Base-by-base conservation (phyloP, 2,329 filamentous ascomycete species). In the Verticillium dahliae region DNA sequence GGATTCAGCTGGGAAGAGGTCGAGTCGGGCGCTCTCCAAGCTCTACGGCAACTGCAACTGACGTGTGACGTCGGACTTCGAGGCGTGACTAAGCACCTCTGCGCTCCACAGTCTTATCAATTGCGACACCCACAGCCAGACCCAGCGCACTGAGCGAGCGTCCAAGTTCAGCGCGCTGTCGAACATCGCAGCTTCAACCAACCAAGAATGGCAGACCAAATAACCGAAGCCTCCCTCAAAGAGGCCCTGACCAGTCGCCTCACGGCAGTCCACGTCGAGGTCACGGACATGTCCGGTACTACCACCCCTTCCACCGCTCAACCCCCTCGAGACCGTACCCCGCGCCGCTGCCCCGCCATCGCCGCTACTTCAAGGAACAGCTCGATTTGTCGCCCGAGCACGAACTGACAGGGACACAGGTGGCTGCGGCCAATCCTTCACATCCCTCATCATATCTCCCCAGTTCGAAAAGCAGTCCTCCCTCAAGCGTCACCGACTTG, bases 261-360 rank as follows among this genome's bases (percentile, higher is more conserved):
- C 60, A 82, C 86, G 62, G 92, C 92, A 27, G 81, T 83, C 34
- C 85, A 96, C 77, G 92, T 97, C 65, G 88, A 95, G 70, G 92
- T 97, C 68, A 90, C 91, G 66, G 94, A 98, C 77, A 87, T 96
- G 81, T 97, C 92, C 66, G 94, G 93, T 96, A 84, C 62, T 80
- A 39, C 39, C 58, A 27, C 34, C 22, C 13, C 50, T 54, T 55
- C 54, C 55, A 41, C 31, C 11, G 54, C 41, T 10, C 58, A 35
- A 37, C 27, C 27, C 27, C 27, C 27, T 27, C 27, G 27, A 27
- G 27, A 27, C 27, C 27, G 34, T 39, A 57, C 27, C 33, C 35
- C 33, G 35, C 54, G 33, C 31, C 27, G 11, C 56, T 57, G 33
- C 35, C 56, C 35, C 56, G 56, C 56, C 31, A 41, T 59, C 57